These are phyloP conservation scores for Acer negundo DNA, from an alignment of 345 rosid species.

Conservation along the genomic window DNA sequence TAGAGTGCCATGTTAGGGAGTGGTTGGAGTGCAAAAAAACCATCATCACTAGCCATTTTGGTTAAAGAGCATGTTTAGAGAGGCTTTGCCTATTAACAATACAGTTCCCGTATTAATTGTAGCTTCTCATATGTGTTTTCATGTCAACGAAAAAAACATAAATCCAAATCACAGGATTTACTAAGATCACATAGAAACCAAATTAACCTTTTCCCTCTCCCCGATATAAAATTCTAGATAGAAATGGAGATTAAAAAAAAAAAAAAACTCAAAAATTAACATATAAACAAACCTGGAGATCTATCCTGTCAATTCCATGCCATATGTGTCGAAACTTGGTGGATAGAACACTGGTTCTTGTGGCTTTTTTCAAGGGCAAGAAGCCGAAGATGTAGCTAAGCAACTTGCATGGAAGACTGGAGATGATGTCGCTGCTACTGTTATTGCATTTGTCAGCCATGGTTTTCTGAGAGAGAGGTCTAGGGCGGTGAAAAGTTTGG, in stretches of 20 bases:
- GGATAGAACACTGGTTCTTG: slow-evolving; percentile 32
- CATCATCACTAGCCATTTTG: too few species aligned
- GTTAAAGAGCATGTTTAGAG: too few species aligned
- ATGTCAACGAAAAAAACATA: too few species aligned
- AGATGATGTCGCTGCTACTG: slow-evolving; percentile 19
- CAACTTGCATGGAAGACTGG: slow-evolving; percentile 13
- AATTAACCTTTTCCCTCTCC: background rate
- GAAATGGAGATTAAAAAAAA: background rate
- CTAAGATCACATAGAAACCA: background rate
- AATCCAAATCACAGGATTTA: too few species aligned
- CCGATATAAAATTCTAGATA: background rate
- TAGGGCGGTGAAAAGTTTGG: background rate
- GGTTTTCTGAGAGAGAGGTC: background rate
- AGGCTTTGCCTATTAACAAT: too few species aligned
- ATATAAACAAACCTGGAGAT: slow-evolving; percentile 28
- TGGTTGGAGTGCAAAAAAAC: too few species aligned
- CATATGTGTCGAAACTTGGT: slow-evolving; percentile 32
- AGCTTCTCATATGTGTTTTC: background rate
- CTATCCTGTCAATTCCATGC: slow-evolving; percentile 18
- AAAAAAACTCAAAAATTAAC: background rate
- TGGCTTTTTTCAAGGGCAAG: slow-evolving; percentile 44
- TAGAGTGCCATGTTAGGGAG: too few species aligned
- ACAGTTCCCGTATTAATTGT: too few species aligned
- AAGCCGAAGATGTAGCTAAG: slow-evolving; percentile 26
- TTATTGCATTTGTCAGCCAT: background rate